Evolutionary conservation across 805 yeast genomes (phyloP).

Genomic region (Schwanniomyces pseudopolymorphus): DNA sequence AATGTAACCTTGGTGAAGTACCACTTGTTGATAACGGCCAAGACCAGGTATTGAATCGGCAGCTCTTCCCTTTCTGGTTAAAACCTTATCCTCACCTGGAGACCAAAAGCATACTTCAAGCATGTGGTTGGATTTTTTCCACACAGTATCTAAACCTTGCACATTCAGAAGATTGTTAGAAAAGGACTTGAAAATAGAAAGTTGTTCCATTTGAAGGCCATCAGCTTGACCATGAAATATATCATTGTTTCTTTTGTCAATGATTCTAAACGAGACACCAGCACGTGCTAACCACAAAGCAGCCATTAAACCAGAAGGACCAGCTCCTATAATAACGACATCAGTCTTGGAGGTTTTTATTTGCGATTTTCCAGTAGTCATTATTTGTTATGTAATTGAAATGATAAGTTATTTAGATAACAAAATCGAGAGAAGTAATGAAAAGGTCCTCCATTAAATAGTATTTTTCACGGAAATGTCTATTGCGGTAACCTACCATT

Average conservation of each 20-base stretch:
- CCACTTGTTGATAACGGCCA: slow-evolving; percentile 26
- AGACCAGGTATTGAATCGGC: slow-evolving; percentile 26
- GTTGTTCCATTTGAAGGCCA: slow-evolving; percentile 29
- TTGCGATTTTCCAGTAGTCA: background rate
- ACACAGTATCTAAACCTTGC: slow-evolving; percentile 22
- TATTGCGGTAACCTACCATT: no score
- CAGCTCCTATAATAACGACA: slow-evolving; percentile 37
- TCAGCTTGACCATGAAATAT: slow-evolving; percentile 33
- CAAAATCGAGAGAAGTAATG: no score
- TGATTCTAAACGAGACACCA: slow-evolving; percentile 24
- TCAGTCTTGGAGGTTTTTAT: slow-evolving; percentile 19
- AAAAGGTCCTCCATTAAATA: no score
- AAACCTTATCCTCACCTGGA: slow-evolving; percentile 21
- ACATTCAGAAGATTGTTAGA: slow-evolving; percentile 26
- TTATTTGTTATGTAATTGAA: background rate
- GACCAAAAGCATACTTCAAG: slow-evolving; percentile 31
- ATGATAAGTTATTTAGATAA: no score
- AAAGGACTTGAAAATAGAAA: background rate
- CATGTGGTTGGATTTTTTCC: slow-evolving; percentile 24
- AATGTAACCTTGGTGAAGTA: slow-evolving; percentile 30
- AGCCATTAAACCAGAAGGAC: slow-evolving; percentile 37
- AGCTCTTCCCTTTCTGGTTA: slow-evolving; percentile 21
- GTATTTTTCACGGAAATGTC: no score
- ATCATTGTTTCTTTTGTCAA: slow-evolving; percentile 27
- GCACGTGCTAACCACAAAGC: slow-evolving; percentile 28